Percentiles rank a stretch among this genome's conserved stretches.
These are phyloP conservation scores for Ascosphaera apis DNA, from an alignment of 2,329 filamentous ascomycete genomes.

Conservation along the genomic window DNA sequence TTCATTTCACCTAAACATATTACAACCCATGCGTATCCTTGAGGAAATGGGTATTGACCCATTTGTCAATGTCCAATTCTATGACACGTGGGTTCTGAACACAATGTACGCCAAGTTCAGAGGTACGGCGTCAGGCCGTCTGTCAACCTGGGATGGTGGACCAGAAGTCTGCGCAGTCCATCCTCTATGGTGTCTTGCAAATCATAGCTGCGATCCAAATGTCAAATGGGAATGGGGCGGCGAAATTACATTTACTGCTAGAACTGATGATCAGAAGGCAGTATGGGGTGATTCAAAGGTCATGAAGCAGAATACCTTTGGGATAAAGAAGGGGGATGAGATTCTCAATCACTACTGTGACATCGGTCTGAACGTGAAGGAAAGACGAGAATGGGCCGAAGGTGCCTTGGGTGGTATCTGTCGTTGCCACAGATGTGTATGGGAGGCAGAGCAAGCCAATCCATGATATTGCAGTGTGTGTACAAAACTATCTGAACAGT, in stretches of 20 bases:
- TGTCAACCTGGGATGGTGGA: conserved; percentile 51
- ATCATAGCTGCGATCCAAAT: conserved; percentile 90
- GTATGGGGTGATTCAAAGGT: conserved; percentile 13
- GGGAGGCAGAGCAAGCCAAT: conserved; percentile 28
- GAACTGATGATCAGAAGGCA: conserved; percentile 14
- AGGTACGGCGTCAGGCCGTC: conserved; percentile 70
- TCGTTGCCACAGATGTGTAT: conserved; percentile 60
- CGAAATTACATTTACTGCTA: conserved; percentile 18
- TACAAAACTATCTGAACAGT: too few species aligned
- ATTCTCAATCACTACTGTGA: conserved; percentile 92
- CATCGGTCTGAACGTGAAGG: conserved; percentile 49
- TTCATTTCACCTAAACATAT: conserved; percentile 35
- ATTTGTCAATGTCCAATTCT: conserved; percentile 22
- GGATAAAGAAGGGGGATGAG: conserved; percentile 59
- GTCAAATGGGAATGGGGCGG: conserved; percentile 77
- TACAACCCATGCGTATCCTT: conserved; percentile 35
- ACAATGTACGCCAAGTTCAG: conserved; percentile 84
- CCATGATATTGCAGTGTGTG: too few species aligned
- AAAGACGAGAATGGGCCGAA: conserved; percentile 68
- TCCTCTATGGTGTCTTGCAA: conserved; percentile 87
- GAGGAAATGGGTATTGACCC: conserved; percentile 41
- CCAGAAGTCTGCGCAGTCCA: conserved; percentile 88
- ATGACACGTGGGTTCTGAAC: conserved; percentile 46
- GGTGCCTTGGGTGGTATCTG: conserved; percentile 78
- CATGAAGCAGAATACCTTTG: conserved; percentile 18